Evolutionary conservation across 106 monocot species (phyloP), one percentile per base, ranked within the genome.

Genomic region (Platanthera zijinensis): DNA sequence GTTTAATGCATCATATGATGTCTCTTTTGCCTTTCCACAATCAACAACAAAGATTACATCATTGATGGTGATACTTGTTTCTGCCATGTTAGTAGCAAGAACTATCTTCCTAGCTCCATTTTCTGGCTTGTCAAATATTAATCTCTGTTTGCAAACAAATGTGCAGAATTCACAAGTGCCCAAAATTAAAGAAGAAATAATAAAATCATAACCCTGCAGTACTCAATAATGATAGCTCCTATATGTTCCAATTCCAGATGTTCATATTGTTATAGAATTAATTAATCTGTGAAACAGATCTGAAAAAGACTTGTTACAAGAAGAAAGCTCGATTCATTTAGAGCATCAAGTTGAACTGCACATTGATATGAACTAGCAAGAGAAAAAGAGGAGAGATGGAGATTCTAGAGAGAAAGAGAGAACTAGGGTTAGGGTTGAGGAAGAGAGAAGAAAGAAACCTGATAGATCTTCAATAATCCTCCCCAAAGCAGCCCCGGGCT

Each of bases 21-120:
- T 99, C 80, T 99, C 99, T 88, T 99, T 99, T 78, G 99, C 99
- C 81, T 99, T 99, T 69, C 99, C 99, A 76, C 99, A 92, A 49
- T 99, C 99, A 68, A 99, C 88, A 76, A 99, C 99, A 88, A 94
- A 99, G 77, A 99, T 94, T 10, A 99, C 94, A 88, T 99, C 99
- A 77, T 99, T 94, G 13, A 99, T 99, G 32, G 99, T 99, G 71
- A 99, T 99, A 79, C 99, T 99, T 53, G 94, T 99, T 71, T 99
- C 97, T 28, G 97, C 97, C 88, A 99, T 90, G 79, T 99, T 99
- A 57, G 97, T 99, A 7, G 99, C 99, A 82, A 99, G 89, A 70
- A 99, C 99, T 74, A 99, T 99, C 81, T 99, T 99, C 63, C 99
- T 83, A 15, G 87, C 86, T 62, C 92, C 99, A 85, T 88, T 77